Percentiles rank a stretch among this genome's conserved stretches.
phyloP scores from a whole-genome alignment of 2,329 filamentous ascomycete species.

The Fusarium albidum region DNA sequence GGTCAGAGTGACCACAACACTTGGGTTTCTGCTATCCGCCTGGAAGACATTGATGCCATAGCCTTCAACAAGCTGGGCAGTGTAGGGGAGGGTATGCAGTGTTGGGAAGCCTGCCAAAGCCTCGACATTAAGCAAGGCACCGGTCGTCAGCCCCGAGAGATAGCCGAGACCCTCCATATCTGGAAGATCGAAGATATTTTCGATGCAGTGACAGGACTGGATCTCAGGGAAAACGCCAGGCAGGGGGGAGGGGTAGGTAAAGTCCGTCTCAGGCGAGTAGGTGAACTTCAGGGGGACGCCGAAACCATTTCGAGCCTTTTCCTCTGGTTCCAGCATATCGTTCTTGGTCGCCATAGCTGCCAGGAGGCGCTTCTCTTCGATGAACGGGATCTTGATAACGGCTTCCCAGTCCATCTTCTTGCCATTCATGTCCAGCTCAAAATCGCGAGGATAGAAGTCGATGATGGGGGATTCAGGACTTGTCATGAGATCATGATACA shows the following conservation, averaged over 20 bases:
- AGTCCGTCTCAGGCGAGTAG: constrained; percentile 79
- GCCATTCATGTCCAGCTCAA: constrained; percentile 98
- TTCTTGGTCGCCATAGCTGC: constrained; percentile 88
- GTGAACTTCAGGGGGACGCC: constrained; percentile 94
- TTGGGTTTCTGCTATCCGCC: constrained; percentile 94
- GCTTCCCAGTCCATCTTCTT: constrained; percentile 99
- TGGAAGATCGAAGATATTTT: constrained; percentile 96
- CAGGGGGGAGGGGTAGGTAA: constrained; percentile 85
- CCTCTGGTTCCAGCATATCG: constrained; percentile 75
- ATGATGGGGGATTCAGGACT: constrained; percentile 89
- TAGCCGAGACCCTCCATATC: constrained; percentile 89
- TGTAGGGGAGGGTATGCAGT: constrained; percentile 84
- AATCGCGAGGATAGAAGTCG: constrained; percentile 97
- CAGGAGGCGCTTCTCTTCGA: constrained; percentile 88
- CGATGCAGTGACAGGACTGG: constrained; percentile 84
- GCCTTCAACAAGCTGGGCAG: constrained; percentile 72
- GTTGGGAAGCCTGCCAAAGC: constrained; percentile 96
- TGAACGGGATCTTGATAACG: constrained; percentile 98
- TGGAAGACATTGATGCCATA: constrained; percentile 96
- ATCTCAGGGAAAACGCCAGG: constrained; percentile 92
- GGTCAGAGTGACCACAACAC: constrained; percentile 87
- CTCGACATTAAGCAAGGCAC: constrained; percentile 80
- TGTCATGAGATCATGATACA: constrained; percentile 94
- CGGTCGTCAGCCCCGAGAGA: constrained; percentile 82
- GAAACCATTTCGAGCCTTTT: constrained; percentile 87